Conservation (phyloP, 768 basidiomycete species). For the Strobilomyces dryophilus region DNA sequence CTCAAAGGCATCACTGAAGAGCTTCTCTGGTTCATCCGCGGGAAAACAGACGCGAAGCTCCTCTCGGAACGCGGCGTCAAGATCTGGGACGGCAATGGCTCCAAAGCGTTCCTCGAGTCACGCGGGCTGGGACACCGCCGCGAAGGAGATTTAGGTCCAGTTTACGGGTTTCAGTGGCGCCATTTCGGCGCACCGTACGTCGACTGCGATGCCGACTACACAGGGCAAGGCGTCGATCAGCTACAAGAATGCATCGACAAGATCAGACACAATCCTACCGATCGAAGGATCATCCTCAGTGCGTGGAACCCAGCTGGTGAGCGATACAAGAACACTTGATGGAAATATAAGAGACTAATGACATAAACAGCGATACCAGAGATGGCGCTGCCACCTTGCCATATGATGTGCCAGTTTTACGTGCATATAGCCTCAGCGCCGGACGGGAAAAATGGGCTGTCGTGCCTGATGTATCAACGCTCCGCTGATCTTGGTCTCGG, state of each 20-base stretch:
- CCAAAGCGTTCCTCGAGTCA: constrained; percentile 78
- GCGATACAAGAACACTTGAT: constrained; percentile 8
- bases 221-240: constrained; percentile 89
- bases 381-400: constrained; percentile 98
- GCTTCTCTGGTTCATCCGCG: constrained; percentile 89
- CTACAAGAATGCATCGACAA: constrained; percentile 83
- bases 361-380: constrained; percentile 70
- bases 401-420: constrained; percentile 99
- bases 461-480: constrained; percentile 96
- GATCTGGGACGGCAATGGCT: constrained; percentile 98
- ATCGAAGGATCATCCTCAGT: constrained; percentile 89
- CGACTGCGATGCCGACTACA: constrained; percentile 72
- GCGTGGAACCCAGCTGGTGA: constrained; percentile 98
- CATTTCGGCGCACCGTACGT: constrained; percentile 87
- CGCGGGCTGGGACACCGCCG: constrained; percentile 80
- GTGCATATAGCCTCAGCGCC: constrained; percentile 73
- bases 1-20: constrained; percentile 89
- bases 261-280: constrained; percentile 90
- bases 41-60: constrained; percentile 74
- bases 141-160: constrained; percentile 92
- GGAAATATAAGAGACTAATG: not conserved
- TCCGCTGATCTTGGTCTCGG: constrained; percentile 97
- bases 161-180: constrained; percentile 97
- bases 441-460: constrained; percentile 63
- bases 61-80: constrained; percentile 81